A percentile compares a stretch with the other conserved stretches of the same genome.
Evolutionary conservation across 1,139 yeast genomes (phyloP).

Genomic region (Blastobotrys proliferans): DNA sequence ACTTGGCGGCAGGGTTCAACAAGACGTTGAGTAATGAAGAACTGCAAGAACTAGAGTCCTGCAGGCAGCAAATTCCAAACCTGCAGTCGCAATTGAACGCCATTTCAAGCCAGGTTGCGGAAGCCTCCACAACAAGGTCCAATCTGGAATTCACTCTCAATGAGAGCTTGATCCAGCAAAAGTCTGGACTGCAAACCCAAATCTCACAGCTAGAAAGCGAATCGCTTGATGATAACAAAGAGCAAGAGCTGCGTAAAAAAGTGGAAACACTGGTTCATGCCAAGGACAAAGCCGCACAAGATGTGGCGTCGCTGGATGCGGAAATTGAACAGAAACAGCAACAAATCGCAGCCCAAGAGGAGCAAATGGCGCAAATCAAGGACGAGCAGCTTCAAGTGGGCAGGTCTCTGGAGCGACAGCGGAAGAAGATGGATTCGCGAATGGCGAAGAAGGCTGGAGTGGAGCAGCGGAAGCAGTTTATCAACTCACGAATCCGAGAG

Average conservation of each 20-base stretch:
- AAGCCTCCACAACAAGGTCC: conserved; percentile 1
- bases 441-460: conserved; percentile 63
- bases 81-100: conserved; percentile 32
- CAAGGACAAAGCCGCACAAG: not conserved
- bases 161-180: conserved; percentile 49
- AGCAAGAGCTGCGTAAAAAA: conserved; percentile 5
- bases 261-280: conserved; percentile 4
- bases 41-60: conserved; percentile 38
- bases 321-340: conserved; percentile 25
- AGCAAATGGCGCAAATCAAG: conserved; percentile 46
- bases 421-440: conserved; percentile 62
- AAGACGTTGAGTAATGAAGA: conserved; percentile 50
- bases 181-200: conserved; percentile 14
- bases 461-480: conserved; percentile 61
- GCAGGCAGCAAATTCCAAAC: conserved; percentile 41
- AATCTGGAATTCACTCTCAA: conserved; percentile 52
- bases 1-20: conserved; percentile 52
- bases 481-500: conserved; percentile 71
- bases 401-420: conserved; percentile 56
- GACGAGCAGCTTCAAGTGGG: conserved; percentile 53
- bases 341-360: conserved; percentile 16
- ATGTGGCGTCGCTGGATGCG: conserved; percentile 15
- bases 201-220: conserved; percentile 8
- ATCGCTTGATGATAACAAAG: not conserved
- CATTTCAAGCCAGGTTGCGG: conserved; percentile 1